These are phyloP conservation scores for Penicillium paneum DNA, from an alignment of 2,329 filamentous ascomycete species.

Conservation along the genomic window DNA sequence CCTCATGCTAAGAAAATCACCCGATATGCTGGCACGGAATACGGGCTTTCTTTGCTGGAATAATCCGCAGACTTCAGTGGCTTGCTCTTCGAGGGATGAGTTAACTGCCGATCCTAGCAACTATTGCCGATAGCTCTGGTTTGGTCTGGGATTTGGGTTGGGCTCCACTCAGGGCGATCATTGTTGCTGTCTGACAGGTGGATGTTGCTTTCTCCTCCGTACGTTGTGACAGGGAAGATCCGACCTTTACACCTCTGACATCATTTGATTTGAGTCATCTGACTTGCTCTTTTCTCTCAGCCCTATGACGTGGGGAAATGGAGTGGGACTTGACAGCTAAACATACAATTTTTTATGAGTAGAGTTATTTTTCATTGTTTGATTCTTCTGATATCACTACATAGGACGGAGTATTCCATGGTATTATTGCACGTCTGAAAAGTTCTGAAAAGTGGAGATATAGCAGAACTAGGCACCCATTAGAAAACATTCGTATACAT, in stretches of 20 bases:
- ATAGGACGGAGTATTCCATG: too few relatives aligned
- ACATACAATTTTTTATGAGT: background rate
- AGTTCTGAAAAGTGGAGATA: too few relatives aligned
- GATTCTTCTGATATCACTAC: background rate
- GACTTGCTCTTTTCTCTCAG: constrained; percentile 12
- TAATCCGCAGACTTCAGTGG: background rate
- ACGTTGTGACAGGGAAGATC: too few relatives aligned
- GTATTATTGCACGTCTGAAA: background rate
- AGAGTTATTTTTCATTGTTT: background rate
- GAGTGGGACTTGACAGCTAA: background rate
- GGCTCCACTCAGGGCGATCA: constrained; percentile 11
- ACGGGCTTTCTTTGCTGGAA: background rate
- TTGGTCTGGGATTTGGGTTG: background rate
- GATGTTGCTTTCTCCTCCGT: background rate
- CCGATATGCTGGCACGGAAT: background rate
- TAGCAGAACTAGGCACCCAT: constrained; percentile 1
- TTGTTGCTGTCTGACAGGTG: constrained; percentile 6
- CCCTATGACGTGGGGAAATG: constrained; percentile 22
- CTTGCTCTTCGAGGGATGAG: background rate
- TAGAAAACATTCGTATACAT: background rate
- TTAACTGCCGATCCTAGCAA: background rate
- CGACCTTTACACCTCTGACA: background rate
- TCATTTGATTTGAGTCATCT: constrained; percentile 3
- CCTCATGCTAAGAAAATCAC: background rate
- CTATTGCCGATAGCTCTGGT: background rate